These are phyloP conservation scores for Citeromyces siamensis DNA, from an alignment of 1,139 yeast genomes.

Conservation along the genomic window DNA sequence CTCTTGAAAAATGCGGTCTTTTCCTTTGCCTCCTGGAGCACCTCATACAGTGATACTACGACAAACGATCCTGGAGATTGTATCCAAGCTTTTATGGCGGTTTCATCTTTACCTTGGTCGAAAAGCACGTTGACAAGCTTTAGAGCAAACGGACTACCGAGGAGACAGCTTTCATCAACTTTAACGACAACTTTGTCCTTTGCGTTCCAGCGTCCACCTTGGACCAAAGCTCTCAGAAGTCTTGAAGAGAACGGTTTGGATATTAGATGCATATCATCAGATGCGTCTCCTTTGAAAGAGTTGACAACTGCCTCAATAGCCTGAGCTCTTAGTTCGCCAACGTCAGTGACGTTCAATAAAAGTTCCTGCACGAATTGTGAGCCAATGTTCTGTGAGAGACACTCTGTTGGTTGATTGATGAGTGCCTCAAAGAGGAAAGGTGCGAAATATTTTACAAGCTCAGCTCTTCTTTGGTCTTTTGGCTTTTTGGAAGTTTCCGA, in stretches of 20 bases:
- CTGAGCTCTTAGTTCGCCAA: slow-evolving; percentile 34
- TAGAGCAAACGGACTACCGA: slow-evolving; percentile 54
- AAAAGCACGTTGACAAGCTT: slow-evolving; percentile 39
- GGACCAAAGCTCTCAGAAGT: slow-evolving; percentile 66
- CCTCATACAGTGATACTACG: slow-evolving; percentile 56
- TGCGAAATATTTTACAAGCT: slow-evolving; percentile 51
- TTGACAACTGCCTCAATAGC: slow-evolving; percentile 45
- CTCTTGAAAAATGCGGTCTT: slow-evolving; percentile 34
- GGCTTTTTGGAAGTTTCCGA: slow-evolving; percentile 77
- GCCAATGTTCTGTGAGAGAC: slow-evolving; percentile 63
- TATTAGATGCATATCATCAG: slow-evolving; percentile 54
- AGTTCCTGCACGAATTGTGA: slow-evolving; percentile 76
- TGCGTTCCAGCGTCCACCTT: slow-evolving; percentile 71
- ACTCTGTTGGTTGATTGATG: slow-evolving; percentile 29
- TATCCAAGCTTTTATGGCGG: slow-evolving; percentile 54
- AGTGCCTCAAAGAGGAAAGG: slow-evolving; percentile 54
- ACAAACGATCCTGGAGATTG: slow-evolving; percentile 74
- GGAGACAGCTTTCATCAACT: slow-evolving; percentile 31
- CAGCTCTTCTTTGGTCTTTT: slow-evolving; percentile 60
- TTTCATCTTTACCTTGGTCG: slow-evolving; percentile 29
- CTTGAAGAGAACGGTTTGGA: slow-evolving; percentile 70
- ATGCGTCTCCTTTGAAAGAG: slow-evolving; percentile 56
- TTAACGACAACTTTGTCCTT: slow-evolving; percentile 38
- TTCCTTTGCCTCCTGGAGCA: slow-evolving; percentile 19
- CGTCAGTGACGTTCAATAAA: slow-evolving; percentile 42